Percentiles rank a stretch among this genome's conserved stretches.
Evolutionary conservation across 305 asterid genomes (phyloP).

Genomic region (Fraxinus xanthoxyloides): DNA sequence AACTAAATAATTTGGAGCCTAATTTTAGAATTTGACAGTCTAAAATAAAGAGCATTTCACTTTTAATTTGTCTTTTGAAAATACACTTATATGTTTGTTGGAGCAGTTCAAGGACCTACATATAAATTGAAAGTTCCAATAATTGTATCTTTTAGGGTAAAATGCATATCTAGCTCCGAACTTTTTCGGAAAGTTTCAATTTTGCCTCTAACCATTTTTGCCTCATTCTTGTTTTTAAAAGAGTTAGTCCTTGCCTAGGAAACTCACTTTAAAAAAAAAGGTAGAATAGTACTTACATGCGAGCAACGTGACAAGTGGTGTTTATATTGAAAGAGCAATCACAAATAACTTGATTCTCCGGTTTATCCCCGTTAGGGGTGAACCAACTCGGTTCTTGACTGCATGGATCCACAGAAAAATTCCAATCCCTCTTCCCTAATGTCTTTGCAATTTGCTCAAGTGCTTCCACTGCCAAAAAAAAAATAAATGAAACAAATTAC

Average conservation of each 20-base stretch:
- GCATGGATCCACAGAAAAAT: slow-evolving; percentile 59
- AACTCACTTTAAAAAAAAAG: not conserved
- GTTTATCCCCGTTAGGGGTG: not conserved
- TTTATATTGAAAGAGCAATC: slow-evolving; percentile 30
- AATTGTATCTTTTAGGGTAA: no score
- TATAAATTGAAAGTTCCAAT: no score
- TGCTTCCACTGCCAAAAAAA: slow-evolving; percentile 30
- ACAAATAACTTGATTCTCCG: slow-evolving; percentile 28
- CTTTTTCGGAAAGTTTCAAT: no score
- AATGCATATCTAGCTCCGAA: no score
- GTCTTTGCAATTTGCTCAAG: slow-evolving; percentile 37
- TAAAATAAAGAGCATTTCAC: no score
- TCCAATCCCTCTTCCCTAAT: slow-evolving; percentile 48
- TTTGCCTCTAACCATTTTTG: no score
- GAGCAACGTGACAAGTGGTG: slow-evolving; percentile 35
- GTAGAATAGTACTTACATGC: not conserved
- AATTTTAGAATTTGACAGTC: no score
- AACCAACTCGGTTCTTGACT: slow-evolving; percentile 41
- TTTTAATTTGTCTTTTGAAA: no score
- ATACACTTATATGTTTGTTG: no score
- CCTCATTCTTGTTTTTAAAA: not conserved
- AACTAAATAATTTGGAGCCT: no score
- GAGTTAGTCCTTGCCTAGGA: not conserved
- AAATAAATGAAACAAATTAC: no score
- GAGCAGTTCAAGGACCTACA: no score